A percentile compares a stretch with the other conserved stretches of the same genome.
Evolutionary conservation across 1,284 basidiomycete species (phyloP).

Genomic region (Puccinia novopanici): DNA sequence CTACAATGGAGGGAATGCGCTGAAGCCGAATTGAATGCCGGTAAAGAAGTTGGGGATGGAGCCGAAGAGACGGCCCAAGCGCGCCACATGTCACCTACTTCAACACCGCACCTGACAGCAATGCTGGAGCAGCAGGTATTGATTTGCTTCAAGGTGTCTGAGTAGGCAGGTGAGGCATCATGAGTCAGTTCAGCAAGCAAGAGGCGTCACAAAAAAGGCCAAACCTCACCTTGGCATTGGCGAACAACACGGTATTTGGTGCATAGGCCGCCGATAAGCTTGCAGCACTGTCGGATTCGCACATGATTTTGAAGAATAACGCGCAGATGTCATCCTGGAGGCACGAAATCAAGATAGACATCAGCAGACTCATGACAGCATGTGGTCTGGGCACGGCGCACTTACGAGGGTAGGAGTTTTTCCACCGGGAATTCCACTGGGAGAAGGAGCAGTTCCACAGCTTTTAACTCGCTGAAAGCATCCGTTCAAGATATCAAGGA

Average conservation of each 20-base stretch:
- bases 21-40: background rate
- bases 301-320: slow-evolving; percentile 20
- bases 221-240: background rate
- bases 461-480: slow-evolving; percentile 1
- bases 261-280: slow-evolving; percentile 4
- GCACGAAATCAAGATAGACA: too few relatives aligned
- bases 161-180: too few relatives aligned
- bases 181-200: background rate
- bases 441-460: slow-evolving; percentile 5
- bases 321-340: slow-evolving; percentile 16
- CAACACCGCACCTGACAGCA: slow-evolving; percentile 4
- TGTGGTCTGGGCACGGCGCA: background rate
- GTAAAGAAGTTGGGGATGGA: background rate
- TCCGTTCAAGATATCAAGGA: background rate
- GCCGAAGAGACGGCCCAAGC: background rate
- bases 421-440: slow-evolving; percentile 11
- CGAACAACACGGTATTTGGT: background rate
- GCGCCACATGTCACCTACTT: background rate
- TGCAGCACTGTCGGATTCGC: slow-evolving; percentile 12
- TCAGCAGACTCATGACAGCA: background rate
- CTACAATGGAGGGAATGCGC: slow-evolving; percentile 10
- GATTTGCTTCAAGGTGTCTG: slow-evolving; percentile 24
- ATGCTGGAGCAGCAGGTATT: background rate
- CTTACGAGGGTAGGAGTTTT: slow-evolving; percentile 1
- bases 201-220: background rate